These are phyloP conservation scores for Psilocybe sp. DNA, from an alignment of 768 basidiomycete species.

Conservation along the genomic window DNA sequence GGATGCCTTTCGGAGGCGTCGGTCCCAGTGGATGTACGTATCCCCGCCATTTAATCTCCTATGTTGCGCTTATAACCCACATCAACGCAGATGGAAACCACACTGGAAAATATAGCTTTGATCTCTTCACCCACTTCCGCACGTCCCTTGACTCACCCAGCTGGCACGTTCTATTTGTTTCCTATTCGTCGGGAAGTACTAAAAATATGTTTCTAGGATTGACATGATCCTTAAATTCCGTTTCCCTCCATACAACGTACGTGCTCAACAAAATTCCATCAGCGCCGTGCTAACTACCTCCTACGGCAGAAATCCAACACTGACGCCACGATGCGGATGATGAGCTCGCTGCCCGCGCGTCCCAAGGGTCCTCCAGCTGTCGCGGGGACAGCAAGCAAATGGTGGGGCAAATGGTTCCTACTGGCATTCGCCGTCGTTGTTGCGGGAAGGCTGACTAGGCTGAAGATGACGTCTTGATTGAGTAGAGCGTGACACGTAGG, in stretches of 20 bases:
- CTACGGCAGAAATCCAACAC: slow-evolving; percentile 27
- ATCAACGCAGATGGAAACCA: slow-evolving; percentile 49
- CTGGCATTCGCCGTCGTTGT: slow-evolving; percentile 42
- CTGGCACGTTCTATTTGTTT: slow-evolving; percentile 36
- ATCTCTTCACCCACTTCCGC: slow-evolving; percentile 75
- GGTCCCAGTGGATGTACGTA: slow-evolving; percentile 70
- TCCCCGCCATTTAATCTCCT: not conserved
- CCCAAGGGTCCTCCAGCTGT: slow-evolving; percentile 37
- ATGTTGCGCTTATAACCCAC: not conserved
- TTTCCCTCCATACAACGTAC: slow-evolving; percentile 60
- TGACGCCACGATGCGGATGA: slow-evolving; percentile 18
- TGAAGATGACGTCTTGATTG: slow-evolving; percentile 23
- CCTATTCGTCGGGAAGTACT: not conserved
- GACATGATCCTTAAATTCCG: slow-evolving; percentile 49
- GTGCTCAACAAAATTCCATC: slow-evolving; percentile 7
- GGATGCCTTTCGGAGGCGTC: slow-evolving; percentile 72
- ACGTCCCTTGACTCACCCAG: slow-evolving; percentile 56
- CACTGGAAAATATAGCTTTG: slow-evolving; percentile 73
- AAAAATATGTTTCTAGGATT: slow-evolving; percentile 30
- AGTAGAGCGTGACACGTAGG: no score
- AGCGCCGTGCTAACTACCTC: not conserved
- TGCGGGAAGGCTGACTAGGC: slow-evolving; percentile 41
- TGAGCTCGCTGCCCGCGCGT: slow-evolving; percentile 39
- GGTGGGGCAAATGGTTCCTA: slow-evolving; percentile 48
- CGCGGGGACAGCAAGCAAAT: slow-evolving; percentile 14